These are phyloP conservation scores for Elsinoe fawcettii DNA, from an alignment of 2,329 filamentous ascomycete species.

Conservation along the genomic window DNA sequence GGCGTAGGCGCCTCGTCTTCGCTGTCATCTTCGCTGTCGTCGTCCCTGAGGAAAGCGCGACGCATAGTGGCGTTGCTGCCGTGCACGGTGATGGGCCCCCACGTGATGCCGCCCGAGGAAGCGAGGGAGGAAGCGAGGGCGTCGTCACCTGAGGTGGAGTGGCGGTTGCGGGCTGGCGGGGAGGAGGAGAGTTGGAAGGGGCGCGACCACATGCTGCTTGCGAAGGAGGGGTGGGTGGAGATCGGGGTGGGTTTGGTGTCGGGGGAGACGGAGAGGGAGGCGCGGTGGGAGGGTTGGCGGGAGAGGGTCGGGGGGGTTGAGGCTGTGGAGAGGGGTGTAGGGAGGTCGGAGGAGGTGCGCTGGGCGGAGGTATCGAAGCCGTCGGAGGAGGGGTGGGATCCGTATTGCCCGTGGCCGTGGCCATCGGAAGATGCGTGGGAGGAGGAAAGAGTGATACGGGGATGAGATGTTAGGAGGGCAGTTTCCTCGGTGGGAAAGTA, in stretches of 20 bases:
- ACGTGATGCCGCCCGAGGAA: slow-evolving; percentile 36
- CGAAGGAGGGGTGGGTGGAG: slow-evolving; percentile 32
- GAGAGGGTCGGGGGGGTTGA: slow-evolving; percentile 40
- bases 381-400: slow-evolving; percentile 43
- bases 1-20: slow-evolving; percentile 31
- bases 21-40: slow-evolving; percentile 30
- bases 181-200: slow-evolving; percentile 34
- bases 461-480: background rate
- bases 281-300: slow-evolving; percentile 25
- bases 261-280: slow-evolving; percentile 36
- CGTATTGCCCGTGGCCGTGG: slow-evolving; percentile 37
- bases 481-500: slow-evolving; percentile 11
- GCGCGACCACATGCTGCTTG: slow-evolving; percentile 34
- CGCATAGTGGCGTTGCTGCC: slow-evolving; percentile 25
- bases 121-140: slow-evolving; percentile 37
- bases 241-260: slow-evolving; percentile 28
- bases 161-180: slow-evolving; percentile 28
- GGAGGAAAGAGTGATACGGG: slow-evolving; percentile 29
- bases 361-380: slow-evolving; percentile 37
- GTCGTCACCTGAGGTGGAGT: slow-evolving; percentile 26
- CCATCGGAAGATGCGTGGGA: slow-evolving; percentile 46
- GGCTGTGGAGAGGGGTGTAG: slow-evolving; percentile 46
- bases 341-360: slow-evolving; percentile 34
- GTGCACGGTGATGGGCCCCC: slow-evolving; percentile 36
- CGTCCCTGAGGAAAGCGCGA: slow-evolving; percentile 23